phyloP scores from a whole-genome alignment of 164 flowering plant species.

The Dillenia turbinata region DNA sequence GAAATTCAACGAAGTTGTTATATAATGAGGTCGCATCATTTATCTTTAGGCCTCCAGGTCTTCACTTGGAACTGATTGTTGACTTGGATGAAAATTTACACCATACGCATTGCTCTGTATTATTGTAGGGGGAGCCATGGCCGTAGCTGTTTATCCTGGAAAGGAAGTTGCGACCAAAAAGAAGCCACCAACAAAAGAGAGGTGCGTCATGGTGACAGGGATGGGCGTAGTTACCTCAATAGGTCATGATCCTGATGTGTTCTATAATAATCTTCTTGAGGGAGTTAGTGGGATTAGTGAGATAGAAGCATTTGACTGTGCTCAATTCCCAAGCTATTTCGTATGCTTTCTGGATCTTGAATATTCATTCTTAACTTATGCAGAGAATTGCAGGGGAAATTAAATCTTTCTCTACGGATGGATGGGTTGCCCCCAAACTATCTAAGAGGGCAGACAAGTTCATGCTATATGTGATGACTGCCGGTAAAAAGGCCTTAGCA shows the following conservation, averaged over 20 bases:
- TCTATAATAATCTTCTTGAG: slow-evolving; percentile 87
- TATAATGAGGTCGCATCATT: too few relatives aligned
- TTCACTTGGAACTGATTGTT: background rate
- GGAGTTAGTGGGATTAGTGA: slow-evolving; percentile 94
- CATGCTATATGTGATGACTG: slow-evolving; percentile 94
- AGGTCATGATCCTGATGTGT: slow-evolving; percentile 79
- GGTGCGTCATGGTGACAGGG: slow-evolving; percentile 96
- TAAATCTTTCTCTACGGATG: slow-evolving; percentile 86
- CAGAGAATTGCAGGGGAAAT: slow-evolving; percentile 99
- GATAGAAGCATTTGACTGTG: slow-evolving; percentile 89
- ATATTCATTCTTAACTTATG: slow-evolving; percentile 2
- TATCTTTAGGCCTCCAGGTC: too few relatives aligned
- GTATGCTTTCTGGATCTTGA: slow-evolving; percentile 2
- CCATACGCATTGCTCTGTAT: too few relatives aligned
- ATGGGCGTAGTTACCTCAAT: slow-evolving; percentile 84
- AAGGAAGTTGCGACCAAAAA: slow-evolving; percentile 50
- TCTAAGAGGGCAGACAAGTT: slow-evolving; percentile 91
- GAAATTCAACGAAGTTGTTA: too few relatives aligned
- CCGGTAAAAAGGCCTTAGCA: slow-evolving; percentile 94
- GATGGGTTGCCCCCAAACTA: slow-evolving; percentile 91
- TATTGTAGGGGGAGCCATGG: slow-evolving; percentile 50
- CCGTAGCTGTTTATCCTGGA: slow-evolving; percentile 60
- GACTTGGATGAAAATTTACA: too few relatives aligned
- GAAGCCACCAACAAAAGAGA: slow-evolving; percentile 58
- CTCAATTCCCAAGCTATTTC: slow-evolving; percentile 51